Conservation (phyloP, 1,284 basidiomycete species). For the Heliocybe sulcata region DNA sequence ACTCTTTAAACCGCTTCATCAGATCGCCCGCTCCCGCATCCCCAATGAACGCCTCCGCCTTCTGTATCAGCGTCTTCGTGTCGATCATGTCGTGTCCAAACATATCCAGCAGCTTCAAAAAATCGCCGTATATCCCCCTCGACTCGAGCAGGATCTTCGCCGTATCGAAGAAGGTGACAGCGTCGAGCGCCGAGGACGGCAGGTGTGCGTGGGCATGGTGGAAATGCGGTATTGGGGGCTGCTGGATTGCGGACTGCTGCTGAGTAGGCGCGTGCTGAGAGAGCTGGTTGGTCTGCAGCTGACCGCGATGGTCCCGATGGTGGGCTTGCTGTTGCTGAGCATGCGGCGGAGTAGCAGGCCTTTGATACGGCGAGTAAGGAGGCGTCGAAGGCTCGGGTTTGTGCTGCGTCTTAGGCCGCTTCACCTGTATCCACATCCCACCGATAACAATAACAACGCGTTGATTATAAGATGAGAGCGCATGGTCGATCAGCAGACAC, state of each 20-base stretch:
- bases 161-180: slow-evolving; percentile 91
- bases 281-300: neutral
- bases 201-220: neutral
- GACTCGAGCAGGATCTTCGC: slow-evolving; percentile 76
- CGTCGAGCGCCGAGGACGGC: slow-evolving; percentile 58
- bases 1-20: slow-evolving; percentile 80
- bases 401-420: slow-evolving; percentile 54
- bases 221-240: neutral
- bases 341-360: slow-evolving; percentile 17
- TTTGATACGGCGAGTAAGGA: slow-evolving; percentile 46
- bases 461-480: neutral
- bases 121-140: slow-evolving; percentile 74
- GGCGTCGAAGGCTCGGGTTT: slow-evolving; percentile 51
- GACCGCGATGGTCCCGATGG: neutral
- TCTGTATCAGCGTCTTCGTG: slow-evolving; percentile 74
- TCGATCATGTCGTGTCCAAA: slow-evolving; percentile 89
- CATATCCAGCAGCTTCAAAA: slow-evolving; percentile 76
- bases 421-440: slow-evolving; percentile 29
- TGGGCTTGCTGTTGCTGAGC: neutral
- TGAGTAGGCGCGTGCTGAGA: neutral
- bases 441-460: neutral
- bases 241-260: neutral
- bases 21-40: slow-evolving; percentile 55
- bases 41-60: slow-evolving; percentile 75
- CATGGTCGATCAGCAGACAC: neutral